A percentile compares a stretch with the other conserved stretches of the same genome.
These are phyloP conservation scores for Plantago lanceolata DNA, from an alignment of 305 asterid species.

Conservation along the genomic window DNA sequence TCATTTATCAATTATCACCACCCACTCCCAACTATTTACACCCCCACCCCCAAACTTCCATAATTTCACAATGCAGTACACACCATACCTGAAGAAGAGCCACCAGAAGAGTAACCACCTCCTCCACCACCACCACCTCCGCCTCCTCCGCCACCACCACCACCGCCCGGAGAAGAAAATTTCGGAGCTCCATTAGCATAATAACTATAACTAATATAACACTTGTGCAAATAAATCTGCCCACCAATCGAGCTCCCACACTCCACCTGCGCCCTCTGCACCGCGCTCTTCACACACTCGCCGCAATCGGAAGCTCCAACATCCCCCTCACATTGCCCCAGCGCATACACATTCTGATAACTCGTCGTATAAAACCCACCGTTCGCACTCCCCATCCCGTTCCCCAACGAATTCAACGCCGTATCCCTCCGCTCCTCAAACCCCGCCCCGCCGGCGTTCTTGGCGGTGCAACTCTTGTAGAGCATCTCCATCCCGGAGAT, in stretches of 20 bases:
- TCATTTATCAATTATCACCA: not conserved
- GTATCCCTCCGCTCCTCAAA: constrained; percentile 84
- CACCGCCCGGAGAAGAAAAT: constrained; percentile 29
- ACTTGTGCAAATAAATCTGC: constrained; percentile 74
- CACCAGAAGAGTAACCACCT: constrained; percentile 33
- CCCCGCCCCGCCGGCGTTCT: constrained; percentile 67
- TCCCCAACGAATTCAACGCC: constrained; percentile 54
- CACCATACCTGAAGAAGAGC: not conserved
- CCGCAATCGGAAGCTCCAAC: constrained; percentile 78
- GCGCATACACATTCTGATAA: constrained; percentile 55
- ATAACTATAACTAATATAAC: constrained; percentile 67
- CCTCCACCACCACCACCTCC: too few species aligned
- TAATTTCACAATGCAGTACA: too few species aligned
- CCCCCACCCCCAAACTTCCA: too few species aligned
- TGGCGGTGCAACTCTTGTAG: constrained; percentile 76
- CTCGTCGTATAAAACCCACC: constrained; percentile 65
- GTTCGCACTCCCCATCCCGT: constrained; percentile 45
- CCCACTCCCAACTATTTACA: too few species aligned
- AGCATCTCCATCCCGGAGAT: constrained; percentile 88
- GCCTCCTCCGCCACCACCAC: not conserved
- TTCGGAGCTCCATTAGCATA: constrained; percentile 68
- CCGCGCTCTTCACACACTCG: constrained; percentile 83
- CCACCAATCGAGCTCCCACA: constrained; percentile 92
- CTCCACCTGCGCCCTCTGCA: constrained; percentile 91
- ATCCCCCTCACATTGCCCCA: constrained; percentile 96